These are phyloP conservation scores for Anthracocystis setariae DNA, from an alignment of 1,284 basidiomycete species.

Conservation along the genomic window DNA sequence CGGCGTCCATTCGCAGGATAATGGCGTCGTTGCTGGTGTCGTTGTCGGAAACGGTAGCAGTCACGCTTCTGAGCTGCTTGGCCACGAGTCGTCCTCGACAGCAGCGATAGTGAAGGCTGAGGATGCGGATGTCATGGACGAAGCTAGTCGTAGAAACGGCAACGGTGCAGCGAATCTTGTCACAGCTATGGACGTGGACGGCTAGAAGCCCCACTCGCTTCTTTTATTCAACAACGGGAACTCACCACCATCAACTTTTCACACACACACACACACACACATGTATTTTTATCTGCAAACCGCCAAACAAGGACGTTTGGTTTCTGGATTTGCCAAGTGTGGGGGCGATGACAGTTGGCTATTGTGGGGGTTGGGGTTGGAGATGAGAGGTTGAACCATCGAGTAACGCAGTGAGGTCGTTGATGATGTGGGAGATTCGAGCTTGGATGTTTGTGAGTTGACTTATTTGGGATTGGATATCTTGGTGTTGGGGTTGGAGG, in stretches of 20 bases:
- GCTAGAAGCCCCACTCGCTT: no score
- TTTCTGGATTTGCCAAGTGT: no score
- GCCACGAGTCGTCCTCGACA: no score
- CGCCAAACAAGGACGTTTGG: no score
- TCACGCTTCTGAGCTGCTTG: neutral
- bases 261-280: neutral
- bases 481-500: neutral
- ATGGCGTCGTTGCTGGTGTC: neutral
- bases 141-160: no score
- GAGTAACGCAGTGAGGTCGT: conserved; percentile 17
- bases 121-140: no score
- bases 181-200: conserved; percentile 29
- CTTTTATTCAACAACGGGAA: neutral
- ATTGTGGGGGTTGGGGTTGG: no score
- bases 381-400: no score
- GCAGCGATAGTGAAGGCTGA: no score
- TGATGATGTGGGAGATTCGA: conserved; percentile 21
- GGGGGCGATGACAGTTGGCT: no score
- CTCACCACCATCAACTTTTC: neutral
- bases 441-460: conserved; percentile 18
- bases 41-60: conserved; percentile 5
- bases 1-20: neutral
- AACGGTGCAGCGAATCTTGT: neutral
- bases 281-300: conserved; percentile 21
- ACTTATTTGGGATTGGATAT: conserved; percentile 14